Evolutionary conservation across 2,329 filamentous ascomycete species (phyloP).

Genomic region (Fusarium nisikadoi): DNA sequence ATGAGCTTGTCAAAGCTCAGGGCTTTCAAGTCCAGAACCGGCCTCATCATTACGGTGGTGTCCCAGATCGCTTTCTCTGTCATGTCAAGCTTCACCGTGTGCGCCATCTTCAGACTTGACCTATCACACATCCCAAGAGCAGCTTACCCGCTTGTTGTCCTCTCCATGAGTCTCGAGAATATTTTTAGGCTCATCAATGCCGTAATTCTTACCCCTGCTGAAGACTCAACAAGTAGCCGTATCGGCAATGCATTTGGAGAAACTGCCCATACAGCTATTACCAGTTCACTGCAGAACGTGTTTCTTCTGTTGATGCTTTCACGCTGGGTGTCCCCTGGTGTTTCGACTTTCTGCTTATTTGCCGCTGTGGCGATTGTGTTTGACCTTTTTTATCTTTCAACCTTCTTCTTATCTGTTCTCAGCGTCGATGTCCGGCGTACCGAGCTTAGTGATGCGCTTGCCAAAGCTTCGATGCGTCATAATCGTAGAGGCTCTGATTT

Average conservation of each 20-base stretch:
- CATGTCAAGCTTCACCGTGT: constrained; percentile 82
- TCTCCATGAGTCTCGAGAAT: constrained; percentile 81
- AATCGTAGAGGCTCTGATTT: constrained; percentile 44
- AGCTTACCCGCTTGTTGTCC: constrained; percentile 79
- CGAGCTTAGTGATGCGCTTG: constrained; percentile 78
- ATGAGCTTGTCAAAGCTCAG: constrained; percentile 74
- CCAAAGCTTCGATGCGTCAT: constrained; percentile 61
- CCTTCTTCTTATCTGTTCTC: constrained; percentile 82
- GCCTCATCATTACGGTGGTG: constrained; percentile 76
- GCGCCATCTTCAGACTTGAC: constrained; percentile 79
- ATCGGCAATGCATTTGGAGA: constrained; percentile 80
- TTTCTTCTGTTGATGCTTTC: constrained; percentile 74
- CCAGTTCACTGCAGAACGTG: constrained; percentile 75
- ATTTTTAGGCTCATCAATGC: constrained; percentile 82
- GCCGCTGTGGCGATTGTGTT: constrained; percentile 79
- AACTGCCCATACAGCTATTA: constrained; percentile 75
- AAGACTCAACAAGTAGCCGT: constrained; percentile 73
- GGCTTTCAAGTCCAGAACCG: constrained; percentile 79
- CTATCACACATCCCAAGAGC: constrained; percentile 78
- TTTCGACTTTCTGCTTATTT: constrained; percentile 80
- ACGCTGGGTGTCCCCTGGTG: constrained; percentile 73
- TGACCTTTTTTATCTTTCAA: constrained; percentile 81
- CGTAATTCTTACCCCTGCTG: constrained; percentile 76
- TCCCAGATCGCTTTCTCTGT: constrained; percentile 78
- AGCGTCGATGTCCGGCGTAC: constrained; percentile 82